phyloP scores from a whole-genome alignment of 192 early-diverging fungal species.

The Linnemannia zychae region DNA sequence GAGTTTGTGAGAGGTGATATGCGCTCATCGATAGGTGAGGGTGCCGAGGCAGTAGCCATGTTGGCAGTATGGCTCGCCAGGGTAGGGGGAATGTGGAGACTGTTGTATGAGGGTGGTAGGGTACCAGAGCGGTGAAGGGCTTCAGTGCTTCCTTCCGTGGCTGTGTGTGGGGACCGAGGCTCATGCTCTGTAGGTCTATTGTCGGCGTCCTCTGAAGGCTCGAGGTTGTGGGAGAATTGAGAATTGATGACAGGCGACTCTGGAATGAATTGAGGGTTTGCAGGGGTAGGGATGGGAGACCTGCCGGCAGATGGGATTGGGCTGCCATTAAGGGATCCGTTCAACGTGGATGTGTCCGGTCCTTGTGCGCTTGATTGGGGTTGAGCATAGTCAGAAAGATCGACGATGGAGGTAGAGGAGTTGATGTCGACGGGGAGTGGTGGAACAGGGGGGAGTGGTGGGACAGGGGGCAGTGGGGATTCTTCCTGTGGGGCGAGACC shows the following conservation, averaged over 20 bases:
- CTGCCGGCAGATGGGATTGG: neutral
- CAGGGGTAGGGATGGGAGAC: neutral
- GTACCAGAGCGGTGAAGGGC: slow-evolving; percentile 17
- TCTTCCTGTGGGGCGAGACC: neutral
- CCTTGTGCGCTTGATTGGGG: slow-evolving; percentile 12
- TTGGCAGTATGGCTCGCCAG: slow-evolving; percentile 7
- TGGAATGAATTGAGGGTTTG: slow-evolving; percentile 22
- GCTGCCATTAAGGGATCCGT: neutral
- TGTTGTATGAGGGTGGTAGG: slow-evolving; percentile 51
- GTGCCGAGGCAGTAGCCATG: slow-evolving; percentile 32
- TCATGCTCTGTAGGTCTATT: slow-evolving; percentile 30
- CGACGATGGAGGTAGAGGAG: slow-evolving; percentile 18
- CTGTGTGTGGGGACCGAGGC: slow-evolving; percentile 31
- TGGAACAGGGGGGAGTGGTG: slow-evolving; percentile 16
- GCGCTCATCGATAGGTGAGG: slow-evolving; percentile 25
- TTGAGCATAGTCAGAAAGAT: slow-evolving; percentile 22
- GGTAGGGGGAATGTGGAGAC: slow-evolving; percentile 36
- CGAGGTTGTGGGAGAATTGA: neutral
- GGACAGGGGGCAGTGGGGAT: slow-evolving; percentile 11
- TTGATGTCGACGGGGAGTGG: neutral
- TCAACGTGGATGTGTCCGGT: neutral
- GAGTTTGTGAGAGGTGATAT: neutral
- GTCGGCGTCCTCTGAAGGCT: neutral
- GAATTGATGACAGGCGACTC: slow-evolving; percentile 31
- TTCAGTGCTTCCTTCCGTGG: neutral